Evolutionary conservation across 176 grass and related monocot genomes (phyloP).

Genomic region (Aegilops umbellulata): DNA sequence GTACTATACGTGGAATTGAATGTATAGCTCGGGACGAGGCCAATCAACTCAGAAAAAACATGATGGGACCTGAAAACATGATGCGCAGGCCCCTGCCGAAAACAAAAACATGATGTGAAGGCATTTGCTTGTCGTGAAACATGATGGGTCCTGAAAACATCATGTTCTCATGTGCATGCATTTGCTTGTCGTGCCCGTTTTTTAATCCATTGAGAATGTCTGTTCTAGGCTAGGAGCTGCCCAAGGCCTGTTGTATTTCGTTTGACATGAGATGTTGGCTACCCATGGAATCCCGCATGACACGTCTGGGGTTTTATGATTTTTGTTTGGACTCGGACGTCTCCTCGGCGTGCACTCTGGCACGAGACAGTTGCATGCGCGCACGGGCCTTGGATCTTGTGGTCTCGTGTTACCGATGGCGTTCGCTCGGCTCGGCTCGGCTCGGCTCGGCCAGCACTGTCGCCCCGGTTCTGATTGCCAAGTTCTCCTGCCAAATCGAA

Average conservation of each 20-base stretch:
- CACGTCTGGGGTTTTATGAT: neutral
- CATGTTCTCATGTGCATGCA: neutral
- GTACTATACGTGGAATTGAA: neutral
- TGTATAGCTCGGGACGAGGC: neutral
- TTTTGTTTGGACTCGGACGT: neutral
- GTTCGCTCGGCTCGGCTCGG: too few species aligned
- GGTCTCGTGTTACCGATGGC: neutral
- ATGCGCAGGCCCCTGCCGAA: neutral
- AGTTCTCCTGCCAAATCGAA: neutral
- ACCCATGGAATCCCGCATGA: neutral
- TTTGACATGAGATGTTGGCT: neutral
- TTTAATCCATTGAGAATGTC: conserved; percentile 38
- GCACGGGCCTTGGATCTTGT: conserved; percentile 41
- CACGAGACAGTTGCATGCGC: neutral
- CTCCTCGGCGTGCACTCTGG: neutral
- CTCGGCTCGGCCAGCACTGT: neutral
- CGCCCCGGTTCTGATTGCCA: neutral
- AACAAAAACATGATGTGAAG: too few species aligned
- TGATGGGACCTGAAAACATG: conserved; percentile 25
- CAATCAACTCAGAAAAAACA: neutral
- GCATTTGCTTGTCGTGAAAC: too few species aligned
- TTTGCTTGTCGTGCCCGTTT: conserved; percentile 17
- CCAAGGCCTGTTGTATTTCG: neutral
- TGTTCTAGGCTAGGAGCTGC: neutral
- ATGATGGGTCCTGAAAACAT: too few species aligned